Evolutionary conservation across 371 early-diverging fungal species (phyloP).

Genomic region (Coemansia sp.): DNA sequence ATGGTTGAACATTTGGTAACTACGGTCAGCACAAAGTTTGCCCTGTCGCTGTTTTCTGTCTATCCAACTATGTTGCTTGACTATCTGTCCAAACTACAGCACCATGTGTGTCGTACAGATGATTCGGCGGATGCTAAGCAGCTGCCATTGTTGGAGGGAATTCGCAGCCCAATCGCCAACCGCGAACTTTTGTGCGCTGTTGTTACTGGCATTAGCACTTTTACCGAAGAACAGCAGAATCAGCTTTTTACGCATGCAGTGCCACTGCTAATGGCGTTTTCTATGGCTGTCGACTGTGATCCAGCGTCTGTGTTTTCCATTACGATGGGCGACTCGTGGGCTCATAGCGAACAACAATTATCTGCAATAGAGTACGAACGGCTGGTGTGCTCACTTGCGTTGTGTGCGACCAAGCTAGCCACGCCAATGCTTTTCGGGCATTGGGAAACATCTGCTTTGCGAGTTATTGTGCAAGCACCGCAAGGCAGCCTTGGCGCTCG

Average conservation of each 20-base stretch:
- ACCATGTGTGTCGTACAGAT: neutral
- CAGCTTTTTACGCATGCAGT: conserved; percentile 4
- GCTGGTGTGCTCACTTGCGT: conserved; percentile 18
- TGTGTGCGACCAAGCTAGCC: conserved; percentile 11
- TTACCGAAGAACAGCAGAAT: conserved; percentile 20
- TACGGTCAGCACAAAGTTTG: conserved; percentile 15
- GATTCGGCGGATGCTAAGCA: neutral
- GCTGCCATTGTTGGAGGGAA: conserved; percentile 16
- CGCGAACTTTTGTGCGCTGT: conserved; percentile 26
- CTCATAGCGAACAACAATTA: conserved; percentile 10
- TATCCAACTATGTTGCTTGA: neutral
- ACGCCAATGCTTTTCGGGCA: conserved; percentile 10
- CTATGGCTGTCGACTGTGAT: conserved; percentile 26
- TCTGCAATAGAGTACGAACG: conserved; percentile 13
- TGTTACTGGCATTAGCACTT: conserved; percentile 11
- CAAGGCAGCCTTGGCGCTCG: conserved; percentile 17
- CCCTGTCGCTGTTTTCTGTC: conserved; percentile 9
- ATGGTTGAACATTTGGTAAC: conserved; percentile 6
- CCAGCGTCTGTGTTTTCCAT: conserved; percentile 16
- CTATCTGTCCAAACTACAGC: conserved; percentile 5
- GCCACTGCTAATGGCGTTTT: conserved; percentile 24
- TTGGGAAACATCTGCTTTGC: conserved; percentile 24
- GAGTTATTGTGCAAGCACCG: neutral
- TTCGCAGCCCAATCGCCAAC: conserved; percentile 11
- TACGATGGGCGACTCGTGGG: neutral